Percentiles rank a stretch among this genome's conserved stretches.
phyloP scores from a whole-genome alignment of 2,329 filamentous ascomycete species.

The Zymoseptoria pseudotritici region DNA sequence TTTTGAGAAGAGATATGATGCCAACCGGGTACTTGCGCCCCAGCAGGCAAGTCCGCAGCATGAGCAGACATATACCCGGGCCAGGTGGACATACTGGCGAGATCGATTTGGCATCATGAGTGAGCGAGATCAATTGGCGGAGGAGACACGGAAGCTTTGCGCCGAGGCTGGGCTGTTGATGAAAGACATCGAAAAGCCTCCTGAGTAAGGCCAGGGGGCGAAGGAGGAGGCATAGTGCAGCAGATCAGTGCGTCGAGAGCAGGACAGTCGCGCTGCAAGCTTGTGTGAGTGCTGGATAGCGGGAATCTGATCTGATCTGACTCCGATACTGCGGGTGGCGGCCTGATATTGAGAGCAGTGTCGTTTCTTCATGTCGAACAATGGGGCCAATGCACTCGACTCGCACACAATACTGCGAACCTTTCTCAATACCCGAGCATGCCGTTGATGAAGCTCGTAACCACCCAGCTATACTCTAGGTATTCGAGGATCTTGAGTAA shows the following conservation, averaged over 20 bases:
- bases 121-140: neutral
- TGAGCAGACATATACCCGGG: neutral
- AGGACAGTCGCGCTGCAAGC: neutral
- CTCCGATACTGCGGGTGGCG: neutral
- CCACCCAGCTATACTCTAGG: constrained; percentile 31
- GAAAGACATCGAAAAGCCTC: neutral
- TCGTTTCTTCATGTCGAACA: neutral
- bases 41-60: neutral
- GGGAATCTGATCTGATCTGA: neutral
- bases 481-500: constrained; percentile 28
- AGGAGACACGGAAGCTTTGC: neutral
- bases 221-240: neutral
- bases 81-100: neutral
- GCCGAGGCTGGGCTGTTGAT: neutral
- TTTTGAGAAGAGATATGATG: neutral
- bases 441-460: constrained; percentile 24
- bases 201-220: neutral
- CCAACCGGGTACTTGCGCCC: neutral
- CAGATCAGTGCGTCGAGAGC: neutral
- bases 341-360: neutral
- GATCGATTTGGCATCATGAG: neutral
- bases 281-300: neutral
- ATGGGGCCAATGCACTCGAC: neutral
- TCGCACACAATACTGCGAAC: neutral
- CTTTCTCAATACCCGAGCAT: constrained; percentile 10